Evolutionary conservation across 495 filamentous ascomycete species (phyloP).

Genomic region (Melanomma pulvis-pyrius): DNA sequence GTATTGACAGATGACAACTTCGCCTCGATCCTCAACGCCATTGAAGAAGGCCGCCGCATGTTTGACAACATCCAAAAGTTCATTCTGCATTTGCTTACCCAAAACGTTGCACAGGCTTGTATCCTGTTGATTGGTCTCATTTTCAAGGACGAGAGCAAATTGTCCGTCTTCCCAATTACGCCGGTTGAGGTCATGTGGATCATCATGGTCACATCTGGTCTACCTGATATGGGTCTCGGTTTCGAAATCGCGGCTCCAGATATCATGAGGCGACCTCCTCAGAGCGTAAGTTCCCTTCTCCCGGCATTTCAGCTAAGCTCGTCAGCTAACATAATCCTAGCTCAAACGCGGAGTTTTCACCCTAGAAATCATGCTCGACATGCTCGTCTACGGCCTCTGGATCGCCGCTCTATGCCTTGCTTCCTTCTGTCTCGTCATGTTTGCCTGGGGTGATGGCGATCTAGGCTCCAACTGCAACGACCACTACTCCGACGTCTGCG

Average conservation of each 20-base stretch:
- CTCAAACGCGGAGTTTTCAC: conserved; percentile 69
- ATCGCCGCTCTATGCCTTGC: conserved; percentile 69
- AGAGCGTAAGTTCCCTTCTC: conserved; percentile 46
- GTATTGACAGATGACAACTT: conserved; percentile 85
- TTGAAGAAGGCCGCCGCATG: conserved; percentile 74
- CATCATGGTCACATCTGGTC: conserved; percentile 75
- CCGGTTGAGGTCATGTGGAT: conserved; percentile 79
- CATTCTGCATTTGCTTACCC: conserved; percentile 70
- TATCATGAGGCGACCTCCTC: conserved; percentile 72
- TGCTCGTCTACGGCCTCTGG: conserved; percentile 70
- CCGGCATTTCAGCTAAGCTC: not conserved
- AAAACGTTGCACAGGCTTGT: conserved; percentile 75
- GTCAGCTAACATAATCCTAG: conserved; percentile 7
- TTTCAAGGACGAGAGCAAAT: conserved; percentile 64
- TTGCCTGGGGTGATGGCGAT: conserved; percentile 62
- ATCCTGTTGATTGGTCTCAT: conserved; percentile 70
- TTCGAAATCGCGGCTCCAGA: conserved; percentile 68
- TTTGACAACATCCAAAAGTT: conserved; percentile 89
- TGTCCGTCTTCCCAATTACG: conserved; percentile 75
- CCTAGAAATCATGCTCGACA: conserved; percentile 67
- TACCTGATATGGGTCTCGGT: conserved; percentile 75
- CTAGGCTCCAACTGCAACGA: conserved; percentile 71
- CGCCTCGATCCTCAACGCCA: conserved; percentile 74
- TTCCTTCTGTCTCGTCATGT: conserved; percentile 70
- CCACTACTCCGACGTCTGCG: conserved; percentile 56